Evolutionary conservation across 2,329 filamentous ascomycete genomes (phyloP).

Genomic region (Colletotrichum navitas): DNA sequence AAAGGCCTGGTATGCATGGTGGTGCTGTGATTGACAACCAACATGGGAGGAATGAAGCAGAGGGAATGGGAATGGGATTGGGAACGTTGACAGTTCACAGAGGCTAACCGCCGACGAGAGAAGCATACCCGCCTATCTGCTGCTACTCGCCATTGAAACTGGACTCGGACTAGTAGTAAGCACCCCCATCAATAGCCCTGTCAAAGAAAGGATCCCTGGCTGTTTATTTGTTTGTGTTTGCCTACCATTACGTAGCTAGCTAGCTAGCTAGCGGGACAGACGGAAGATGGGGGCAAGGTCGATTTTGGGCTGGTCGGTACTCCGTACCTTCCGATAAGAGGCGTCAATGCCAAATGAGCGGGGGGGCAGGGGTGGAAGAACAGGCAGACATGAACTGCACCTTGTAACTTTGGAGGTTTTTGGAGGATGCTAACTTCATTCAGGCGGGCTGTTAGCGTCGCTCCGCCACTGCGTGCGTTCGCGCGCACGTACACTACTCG

Average conservation of each 20-base stretch:
- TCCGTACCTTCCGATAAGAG: slow-evolving; percentile 34
- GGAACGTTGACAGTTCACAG: not conserved
- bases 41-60: not conserved
- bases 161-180: not conserved
- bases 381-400: slow-evolving; percentile 36
- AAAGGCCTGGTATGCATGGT: not conserved
- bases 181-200: slow-evolving; percentile 3
- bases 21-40: not conserved
- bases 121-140: not conserved
- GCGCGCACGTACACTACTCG: slow-evolving; percentile 9
- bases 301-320: slow-evolving; percentile 15
- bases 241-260: not conserved
- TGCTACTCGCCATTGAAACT: slow-evolving; percentile 12
- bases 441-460: slow-evolving; percentile 32
- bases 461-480: slow-evolving; percentile 34
- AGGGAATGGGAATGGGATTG: not conserved
- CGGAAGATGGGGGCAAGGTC: slow-evolving; percentile 32
- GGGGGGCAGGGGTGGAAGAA: slow-evolving; percentile 13
- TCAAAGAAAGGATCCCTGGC: slow-evolving; percentile 22
- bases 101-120: not conserved
- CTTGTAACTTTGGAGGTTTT: not conserved
- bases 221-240: slow-evolving; percentile 1
- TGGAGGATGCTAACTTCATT: slow-evolving; percentile 21
- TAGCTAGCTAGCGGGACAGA: slow-evolving; percentile 11
- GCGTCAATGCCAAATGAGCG: slow-evolving; percentile 20